These are phyloP conservation scores for Suhomyces atakaporum DNA, from an alignment of 1,139 yeast genomes.

Conservation along the genomic window DNA sequence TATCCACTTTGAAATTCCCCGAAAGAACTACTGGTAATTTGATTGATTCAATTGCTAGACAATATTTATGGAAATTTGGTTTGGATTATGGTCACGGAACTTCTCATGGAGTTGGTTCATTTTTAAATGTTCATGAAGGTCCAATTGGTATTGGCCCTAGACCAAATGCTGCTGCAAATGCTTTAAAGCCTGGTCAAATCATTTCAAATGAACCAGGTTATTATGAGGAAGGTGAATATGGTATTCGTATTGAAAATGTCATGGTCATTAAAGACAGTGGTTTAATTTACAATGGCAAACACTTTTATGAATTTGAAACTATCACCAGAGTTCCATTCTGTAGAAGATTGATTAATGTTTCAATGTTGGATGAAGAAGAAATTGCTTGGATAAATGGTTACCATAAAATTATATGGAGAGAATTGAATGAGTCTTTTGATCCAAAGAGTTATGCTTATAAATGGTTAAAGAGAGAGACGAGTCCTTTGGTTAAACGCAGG, in stretches of 20 bases:
- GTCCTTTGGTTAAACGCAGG: slow-evolving; percentile 28
- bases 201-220: slow-evolving; percentile 95
- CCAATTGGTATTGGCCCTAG: slow-evolving; percentile 90
- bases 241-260: slow-evolving; percentile 90
- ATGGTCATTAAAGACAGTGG: slow-evolving; percentile 59
- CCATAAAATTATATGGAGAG: slow-evolving; percentile 63
- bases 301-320: slow-evolving; percentile 77
- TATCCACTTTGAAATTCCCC: slow-evolving; percentile 79
- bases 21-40: slow-evolving; percentile 82
- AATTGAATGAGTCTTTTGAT: slow-evolving; percentile 48
- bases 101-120: slow-evolving; percentile 96
- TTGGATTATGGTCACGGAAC: slow-evolving; percentile 96
- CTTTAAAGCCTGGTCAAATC: slow-evolving; percentile 71
- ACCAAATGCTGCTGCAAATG: slow-evolving; percentile 44
- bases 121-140: slow-evolving; percentile 92
- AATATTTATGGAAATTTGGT: slow-evolving; percentile 81
- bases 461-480: slow-evolving; percentile 80
- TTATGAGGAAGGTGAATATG: slow-evolving; percentile 90
- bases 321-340: slow-evolving; percentile 91
- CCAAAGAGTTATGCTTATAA: slow-evolving; percentile 55
- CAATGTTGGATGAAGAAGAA: slow-evolving; percentile 64
- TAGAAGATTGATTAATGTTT: slow-evolving; percentile 59
- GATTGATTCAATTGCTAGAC: slow-evolving; percentile 89
- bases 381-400: slow-evolving; percentile 67
- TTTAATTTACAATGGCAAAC: slow-evolving; percentile 47